Conservation (phyloP, 495 filamentous ascomycete genomes). For the Penicillium steckii region DNA sequence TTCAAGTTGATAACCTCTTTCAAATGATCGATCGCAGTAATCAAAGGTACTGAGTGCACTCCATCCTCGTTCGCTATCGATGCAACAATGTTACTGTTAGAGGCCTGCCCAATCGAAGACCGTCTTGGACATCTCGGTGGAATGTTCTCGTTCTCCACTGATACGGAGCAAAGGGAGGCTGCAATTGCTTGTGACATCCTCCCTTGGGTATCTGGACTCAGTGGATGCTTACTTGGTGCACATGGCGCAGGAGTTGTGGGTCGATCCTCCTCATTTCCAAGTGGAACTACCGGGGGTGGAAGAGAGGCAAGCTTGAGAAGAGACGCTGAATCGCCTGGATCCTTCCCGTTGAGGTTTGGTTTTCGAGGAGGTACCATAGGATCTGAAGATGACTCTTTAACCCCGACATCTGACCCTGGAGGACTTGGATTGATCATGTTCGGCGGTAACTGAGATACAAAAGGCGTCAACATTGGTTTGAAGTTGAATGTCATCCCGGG, state of each 20-base stretch:
- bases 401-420: neutral
- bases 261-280: neutral
- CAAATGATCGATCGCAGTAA: neutral
- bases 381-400: neutral
- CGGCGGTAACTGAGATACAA: neutral
- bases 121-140: neutral
- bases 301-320: neutral
- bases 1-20: neutral
- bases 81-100: neutral
- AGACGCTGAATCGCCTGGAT: neutral
- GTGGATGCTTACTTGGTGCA: neutral
- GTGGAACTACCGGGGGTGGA: neutral
- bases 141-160: neutral
- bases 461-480: neutral
- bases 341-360: neutral
- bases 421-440: neutral
- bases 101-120: neutral
- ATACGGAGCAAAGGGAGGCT: neutral
- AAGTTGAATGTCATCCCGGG: neutral
- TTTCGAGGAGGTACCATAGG: neutral
- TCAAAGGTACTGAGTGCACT: neutral
- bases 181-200: neutral
- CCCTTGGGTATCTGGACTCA: neutral
- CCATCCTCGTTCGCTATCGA: neutral
- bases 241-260: neutral